Conservation (phyloP, 306 rosid genomes). For the Adenanthera pavonina region DNA sequence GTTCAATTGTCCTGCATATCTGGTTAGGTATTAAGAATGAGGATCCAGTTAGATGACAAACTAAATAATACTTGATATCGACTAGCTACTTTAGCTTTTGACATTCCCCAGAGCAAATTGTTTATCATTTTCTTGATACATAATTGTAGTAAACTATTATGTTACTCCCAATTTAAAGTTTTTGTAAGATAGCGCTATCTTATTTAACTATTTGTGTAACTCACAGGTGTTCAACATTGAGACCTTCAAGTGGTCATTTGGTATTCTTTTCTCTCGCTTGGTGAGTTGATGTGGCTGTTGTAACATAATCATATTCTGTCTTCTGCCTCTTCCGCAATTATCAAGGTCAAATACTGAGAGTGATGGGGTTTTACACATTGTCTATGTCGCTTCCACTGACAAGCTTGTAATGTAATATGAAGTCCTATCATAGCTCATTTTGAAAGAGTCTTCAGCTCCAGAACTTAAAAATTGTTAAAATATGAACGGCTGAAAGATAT, state of each 20-base stretch:
- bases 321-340: slow-evolving; percentile 18
- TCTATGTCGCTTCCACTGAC: background rate
- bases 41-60: background rate
- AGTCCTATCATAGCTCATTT: slow-evolving; percentile 11
- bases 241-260: slow-evolving; percentile 97
- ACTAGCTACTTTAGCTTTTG: background rate
- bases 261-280: slow-evolving; percentile 96
- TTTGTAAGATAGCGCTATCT: slow-evolving; percentile 13
- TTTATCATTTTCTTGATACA: slow-evolving; percentile 11
- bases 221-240: slow-evolving; percentile 89
- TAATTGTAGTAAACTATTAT: background rate
- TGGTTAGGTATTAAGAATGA: no score
- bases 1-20: background rate
- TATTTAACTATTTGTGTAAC: slow-evolving; percentile 38
- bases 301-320: slow-evolving; percentile 20
- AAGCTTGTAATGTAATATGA: slow-evolving; percentile 12
- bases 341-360: background rate
- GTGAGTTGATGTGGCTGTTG: slow-evolving; percentile 56
- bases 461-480: slow-evolving; percentile 16
- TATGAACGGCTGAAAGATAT: background rate
- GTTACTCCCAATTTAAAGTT: slow-evolving; percentile 8
- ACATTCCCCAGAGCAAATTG: slow-evolving; percentile 17
- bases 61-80: background rate
- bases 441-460: slow-evolving; percentile 9
- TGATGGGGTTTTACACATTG: background rate